Evolutionary conservation across 169 alveolate genomes (phyloP).

Genomic region (Plasmodium coatneyi): DNA sequence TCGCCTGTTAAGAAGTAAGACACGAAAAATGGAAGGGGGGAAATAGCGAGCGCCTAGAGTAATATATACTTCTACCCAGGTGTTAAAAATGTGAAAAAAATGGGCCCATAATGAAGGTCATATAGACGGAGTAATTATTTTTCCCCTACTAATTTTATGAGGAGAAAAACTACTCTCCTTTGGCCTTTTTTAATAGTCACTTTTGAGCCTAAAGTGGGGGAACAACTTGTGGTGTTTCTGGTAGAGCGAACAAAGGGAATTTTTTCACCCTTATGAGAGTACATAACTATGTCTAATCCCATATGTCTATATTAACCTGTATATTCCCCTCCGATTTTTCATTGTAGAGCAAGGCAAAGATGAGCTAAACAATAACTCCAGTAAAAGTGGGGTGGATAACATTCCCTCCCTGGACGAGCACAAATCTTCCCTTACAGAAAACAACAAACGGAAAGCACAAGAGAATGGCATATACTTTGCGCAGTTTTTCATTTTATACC

Average conservation of each 20-base stretch:
- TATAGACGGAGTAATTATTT: not conserved
- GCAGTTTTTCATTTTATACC: constrained; percentile 32
- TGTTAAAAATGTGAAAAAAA: not conserved
- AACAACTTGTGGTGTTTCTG: not conserved
- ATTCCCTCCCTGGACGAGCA: not conserved
- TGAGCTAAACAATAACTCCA: not conserved
- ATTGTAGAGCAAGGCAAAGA: not conserved
- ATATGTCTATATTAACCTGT: not conserved
- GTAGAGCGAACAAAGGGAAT: not conserved
- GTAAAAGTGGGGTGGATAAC: not conserved
- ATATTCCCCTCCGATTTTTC: not conserved
- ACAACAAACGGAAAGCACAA: not conserved
- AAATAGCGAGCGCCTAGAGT: not conserved
- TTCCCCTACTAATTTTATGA: not conserved
- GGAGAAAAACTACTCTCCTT: not conserved
- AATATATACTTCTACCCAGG: not conserved
- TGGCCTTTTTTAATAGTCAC: not conserved
- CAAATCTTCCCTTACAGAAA: not conserved
- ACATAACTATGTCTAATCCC: not conserved
- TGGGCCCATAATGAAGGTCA: not conserved
- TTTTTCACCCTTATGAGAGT: not conserved
- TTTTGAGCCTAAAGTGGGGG: not conserved
- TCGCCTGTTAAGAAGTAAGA: constrained; percentile 1
- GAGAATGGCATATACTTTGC: not conserved
- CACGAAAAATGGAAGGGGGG: not conserved